Conservation (phyloP, 2,329 filamentous ascomycete species). For the Colletotrichum sp. region DNA sequence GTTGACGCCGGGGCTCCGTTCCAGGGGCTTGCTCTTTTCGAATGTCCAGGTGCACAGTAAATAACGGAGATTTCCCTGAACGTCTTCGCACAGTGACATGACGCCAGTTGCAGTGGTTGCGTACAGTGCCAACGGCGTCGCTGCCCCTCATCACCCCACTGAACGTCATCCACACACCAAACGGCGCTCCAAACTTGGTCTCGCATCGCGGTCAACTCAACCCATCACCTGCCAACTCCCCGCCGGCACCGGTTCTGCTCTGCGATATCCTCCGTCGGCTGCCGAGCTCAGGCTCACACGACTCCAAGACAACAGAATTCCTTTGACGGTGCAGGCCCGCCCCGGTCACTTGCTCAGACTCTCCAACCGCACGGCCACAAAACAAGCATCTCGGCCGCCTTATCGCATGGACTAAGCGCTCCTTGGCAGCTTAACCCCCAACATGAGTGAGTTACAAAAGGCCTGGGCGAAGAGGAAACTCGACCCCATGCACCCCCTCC, state of each 20-base stretch:
- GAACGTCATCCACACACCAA: constrained; percentile 16
- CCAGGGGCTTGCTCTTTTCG: neutral
- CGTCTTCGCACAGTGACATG: neutral
- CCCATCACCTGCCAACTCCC: neutral
- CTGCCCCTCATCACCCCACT: constrained; percentile 21
- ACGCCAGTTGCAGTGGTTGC: rapidly evolving
- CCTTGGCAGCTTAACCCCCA: constrained; percentile 20
- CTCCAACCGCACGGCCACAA: neutral
- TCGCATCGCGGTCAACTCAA: neutral
- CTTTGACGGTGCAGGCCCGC: neutral
- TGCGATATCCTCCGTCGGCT: neutral
- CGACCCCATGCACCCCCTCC: constrained; percentile 58
- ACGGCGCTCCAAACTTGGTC: constrained; percentile 4
- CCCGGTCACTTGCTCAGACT: neutral
- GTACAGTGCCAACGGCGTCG: neutral
- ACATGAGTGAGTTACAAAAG: constrained; percentile 83
- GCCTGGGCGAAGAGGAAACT: constrained; percentile 80
- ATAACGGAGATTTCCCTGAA: neutral
- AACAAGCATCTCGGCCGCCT: neutral
- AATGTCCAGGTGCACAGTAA: neutral
- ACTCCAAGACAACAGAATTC: neutral
- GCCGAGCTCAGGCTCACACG: neutral
- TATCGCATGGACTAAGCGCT: neutral
- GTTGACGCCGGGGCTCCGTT: neutral
- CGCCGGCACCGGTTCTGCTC: neutral